A percentile compares a stretch with the other conserved stretches of the same genome.
Evolutionary conservation across 345 rosid genomes (phyloP).

Genomic region (Tarenaya hassleriana): DNA sequence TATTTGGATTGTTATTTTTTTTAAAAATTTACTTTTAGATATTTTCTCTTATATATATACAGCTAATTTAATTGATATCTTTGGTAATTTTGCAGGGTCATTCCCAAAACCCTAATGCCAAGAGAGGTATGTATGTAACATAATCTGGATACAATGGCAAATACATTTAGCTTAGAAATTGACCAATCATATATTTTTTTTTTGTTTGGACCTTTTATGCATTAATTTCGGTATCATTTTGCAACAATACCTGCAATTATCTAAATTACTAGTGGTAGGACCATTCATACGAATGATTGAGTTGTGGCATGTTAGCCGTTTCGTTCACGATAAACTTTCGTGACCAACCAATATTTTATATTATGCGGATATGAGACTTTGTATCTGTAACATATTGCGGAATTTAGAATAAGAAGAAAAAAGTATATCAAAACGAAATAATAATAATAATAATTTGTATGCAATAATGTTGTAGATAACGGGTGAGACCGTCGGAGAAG

Average conservation of each 20-base stretch:
- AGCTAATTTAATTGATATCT: conserved; percentile 11
- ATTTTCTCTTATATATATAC: neutral
- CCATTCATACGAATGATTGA: conserved; percentile 26
- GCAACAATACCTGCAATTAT: conserved; percentile 22
- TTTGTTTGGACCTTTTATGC: conserved; percentile 3
- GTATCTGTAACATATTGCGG: no score
- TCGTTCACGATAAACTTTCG: conserved; percentile 27
- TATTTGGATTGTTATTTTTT: no score
- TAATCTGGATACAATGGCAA: no score
- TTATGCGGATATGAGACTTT: no score
- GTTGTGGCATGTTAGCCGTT: conserved; percentile 25
- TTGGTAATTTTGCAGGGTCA: conserved; percentile 52
- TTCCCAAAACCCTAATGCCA: conserved; percentile 78
- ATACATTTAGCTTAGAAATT: no score
- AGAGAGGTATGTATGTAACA: conserved; percentile 51
- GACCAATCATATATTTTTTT: no score
- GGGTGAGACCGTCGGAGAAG: conserved; percentile 82
- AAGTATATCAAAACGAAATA: no score
- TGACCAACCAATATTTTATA: conserved; percentile 29
- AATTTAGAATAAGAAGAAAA: no score
- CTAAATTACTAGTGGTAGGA: conserved; percentile 33
- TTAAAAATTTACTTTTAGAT: no score
- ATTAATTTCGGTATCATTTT: conserved; percentile 18
- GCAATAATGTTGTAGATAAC: conserved; percentile 44
- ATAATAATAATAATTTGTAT: no score